Base-by-base conservation (phyloP, 352 stramenopile species). In the Elongisporangium anandrum region DNA sequence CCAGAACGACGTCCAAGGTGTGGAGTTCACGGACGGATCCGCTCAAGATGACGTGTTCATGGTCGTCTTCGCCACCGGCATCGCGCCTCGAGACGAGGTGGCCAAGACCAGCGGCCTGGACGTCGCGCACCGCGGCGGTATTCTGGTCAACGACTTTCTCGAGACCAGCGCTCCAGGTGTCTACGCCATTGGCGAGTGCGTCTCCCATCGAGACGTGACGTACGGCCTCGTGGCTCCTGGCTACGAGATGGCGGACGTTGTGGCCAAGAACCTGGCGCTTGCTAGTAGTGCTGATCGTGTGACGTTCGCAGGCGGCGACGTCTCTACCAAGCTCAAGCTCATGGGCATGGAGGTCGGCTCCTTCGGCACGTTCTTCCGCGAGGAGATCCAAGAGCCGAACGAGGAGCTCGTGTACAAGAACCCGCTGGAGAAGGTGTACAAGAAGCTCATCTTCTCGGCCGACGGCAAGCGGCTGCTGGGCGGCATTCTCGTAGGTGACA, bases 281-380 rank as follows among this genome's bases (percentile, higher is more conserved):
- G 24, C 22, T 23, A 62, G 56, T 3, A 34, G 19, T 19, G 50
- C 62, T 10, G 65, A 86, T 38, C 61, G 69, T 5, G 71, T 81
- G 26, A 53, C 68, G 8, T 97, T 97, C 70, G 88, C 69, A 1
- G 87, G 89, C 52, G 87, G 84, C 17, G 90, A 98, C 68, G 82
- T 96, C 63, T 96, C 86, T 1, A 98, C 92, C 13, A 97, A 98
- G 67, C 79, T 98, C 50, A 98, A 98, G 70, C 80, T 98, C 50
- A 91, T 98, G 72, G 92, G 92, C 0, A 96, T 94, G 64, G 92
- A 98, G 63, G 92, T 98, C 41, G 92, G 87, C 2, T 95, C 83
- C 0, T 98, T 98, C 67, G 92, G 92, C 15, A 81, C 92, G 65
- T 91, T 88, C 38, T 77, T 75, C 50, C 75, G 85, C 0, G 85